Conservation (phyloP, 2,329 filamentous ascomycete species). For the Samsoniella hepiali region DNA sequence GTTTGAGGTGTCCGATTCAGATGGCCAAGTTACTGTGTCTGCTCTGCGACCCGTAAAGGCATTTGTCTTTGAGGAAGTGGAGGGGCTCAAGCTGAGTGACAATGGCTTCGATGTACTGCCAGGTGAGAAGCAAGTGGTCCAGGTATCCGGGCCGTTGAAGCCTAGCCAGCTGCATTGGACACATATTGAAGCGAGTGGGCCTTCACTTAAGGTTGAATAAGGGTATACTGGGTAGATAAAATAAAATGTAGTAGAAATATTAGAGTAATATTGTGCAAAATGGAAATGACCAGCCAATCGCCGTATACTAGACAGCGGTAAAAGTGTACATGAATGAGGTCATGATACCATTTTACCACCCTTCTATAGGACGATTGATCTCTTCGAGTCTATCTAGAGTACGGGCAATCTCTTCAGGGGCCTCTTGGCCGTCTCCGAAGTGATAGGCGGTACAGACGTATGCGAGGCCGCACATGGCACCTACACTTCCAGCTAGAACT, state of each 20-base stretch:
- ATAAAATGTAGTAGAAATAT: background rate
- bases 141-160: conserved; percentile 16
- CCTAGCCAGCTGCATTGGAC: conserved; percentile 21
- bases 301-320: conserved; percentile 68
- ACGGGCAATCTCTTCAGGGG: conserved; percentile 62
- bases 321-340: conserved; percentile 74
- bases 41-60: conserved; percentile 53
- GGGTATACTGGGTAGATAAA: background rate
- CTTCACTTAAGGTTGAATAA: conserved; percentile 15
- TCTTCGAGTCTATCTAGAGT: conserved; percentile 72
- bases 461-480: conserved; percentile 47
- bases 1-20: conserved; percentile 33
- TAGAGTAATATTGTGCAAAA: no score
- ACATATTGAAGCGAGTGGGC: conserved; percentile 21
- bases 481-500: conserved; percentile 44
- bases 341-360: conserved; percentile 68
- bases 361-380: conserved; percentile 63
- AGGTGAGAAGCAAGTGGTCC: conserved; percentile 33
- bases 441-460: conserved; percentile 76
- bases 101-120: conserved; percentile 59
- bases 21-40: conserved; percentile 29
- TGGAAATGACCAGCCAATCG: conserved; percentile 42
- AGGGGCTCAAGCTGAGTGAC: conserved; percentile 47
- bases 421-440: conserved; percentile 64
- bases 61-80: conserved; percentile 50